Conservation (phyloP, 306 rosid species). For the Cicer pinnatifidum region DNA sequence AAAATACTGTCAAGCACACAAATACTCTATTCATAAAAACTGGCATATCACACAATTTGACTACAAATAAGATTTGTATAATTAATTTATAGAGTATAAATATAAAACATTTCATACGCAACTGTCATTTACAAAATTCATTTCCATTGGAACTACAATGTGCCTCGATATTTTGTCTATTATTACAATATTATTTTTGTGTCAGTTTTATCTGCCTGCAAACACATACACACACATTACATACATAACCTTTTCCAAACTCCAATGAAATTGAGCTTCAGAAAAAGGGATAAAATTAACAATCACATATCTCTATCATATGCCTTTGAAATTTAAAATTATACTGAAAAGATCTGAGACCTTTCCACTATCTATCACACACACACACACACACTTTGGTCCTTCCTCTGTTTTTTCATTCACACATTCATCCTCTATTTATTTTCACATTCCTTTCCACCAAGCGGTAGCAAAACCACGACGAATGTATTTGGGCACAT, state of each 20-base stretch:
- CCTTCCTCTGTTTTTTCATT: background rate
- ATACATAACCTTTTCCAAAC: slow-evolving; percentile 50
- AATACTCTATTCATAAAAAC: too few relatives aligned
- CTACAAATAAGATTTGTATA: too few relatives aligned
- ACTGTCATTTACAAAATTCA: background rate
- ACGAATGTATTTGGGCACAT: too few relatives aligned
- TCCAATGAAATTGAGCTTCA: slow-evolving; percentile 49
- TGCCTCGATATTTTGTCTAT: slow-evolving; percentile 49
- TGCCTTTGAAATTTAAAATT: slow-evolving; percentile 17
- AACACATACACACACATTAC: slow-evolving; percentile 36
- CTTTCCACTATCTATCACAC: slow-evolving; percentile 12
- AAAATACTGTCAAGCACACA: too few relatives aligned
- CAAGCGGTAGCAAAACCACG: slow-evolving; percentile 42
- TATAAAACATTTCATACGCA: too few relatives aligned
- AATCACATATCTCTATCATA: slow-evolving; percentile 26
- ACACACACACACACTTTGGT: background rate
- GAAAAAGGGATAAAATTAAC: background rate
- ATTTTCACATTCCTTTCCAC: background rate
- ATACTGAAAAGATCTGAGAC: slow-evolving; percentile 40
- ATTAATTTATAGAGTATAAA: too few relatives aligned
- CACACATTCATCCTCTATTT: background rate
- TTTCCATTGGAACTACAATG: background rate
- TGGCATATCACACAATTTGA: too few relatives aligned
- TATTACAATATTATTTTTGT: slow-evolving; percentile 25
- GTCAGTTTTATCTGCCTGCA: slow-evolving; percentile 48